These are phyloP conservation scores for Opeltia flavorubescens DNA, from an alignment of 495 filamentous ascomycete genomes.

Conservation along the genomic window DNA sequence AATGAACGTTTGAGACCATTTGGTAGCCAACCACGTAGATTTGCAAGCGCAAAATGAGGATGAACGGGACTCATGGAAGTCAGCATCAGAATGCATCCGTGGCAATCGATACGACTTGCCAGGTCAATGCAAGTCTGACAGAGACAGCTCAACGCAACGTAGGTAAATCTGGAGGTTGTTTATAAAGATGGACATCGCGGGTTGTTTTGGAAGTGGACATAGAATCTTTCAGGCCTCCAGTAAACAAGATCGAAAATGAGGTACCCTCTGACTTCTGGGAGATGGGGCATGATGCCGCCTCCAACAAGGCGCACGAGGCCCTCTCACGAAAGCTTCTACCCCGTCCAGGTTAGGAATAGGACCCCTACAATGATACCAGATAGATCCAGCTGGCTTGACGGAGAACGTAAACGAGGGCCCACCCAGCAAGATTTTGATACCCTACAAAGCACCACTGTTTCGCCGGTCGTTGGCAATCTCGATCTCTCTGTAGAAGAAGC, in stretches of 20 bases:
- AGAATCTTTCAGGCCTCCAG: too few relatives aligned
- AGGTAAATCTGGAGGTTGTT: neutral
- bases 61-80: neutral
- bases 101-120: neutral
- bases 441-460: neutral
- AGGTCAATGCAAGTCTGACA: neutral
- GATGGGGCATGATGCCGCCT: too few relatives aligned
- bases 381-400: slow-evolving; percentile 1
- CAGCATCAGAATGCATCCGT: neutral
- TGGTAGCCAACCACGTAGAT: too few relatives aligned
- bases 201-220: neutral
- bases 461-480: neutral
- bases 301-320: neutral
- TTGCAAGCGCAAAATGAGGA: too few relatives aligned
- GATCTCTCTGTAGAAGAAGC: neutral
- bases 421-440: neutral
- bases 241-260: too few relatives aligned
- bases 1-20: too few relatives aligned
- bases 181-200: neutral
- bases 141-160: neutral
- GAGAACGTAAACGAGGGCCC: neutral
- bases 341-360: neutral
- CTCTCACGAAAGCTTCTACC: neutral
- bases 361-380: neutral
- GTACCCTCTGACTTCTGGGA: too few relatives aligned